phyloP scores from a whole-genome alignment of 1,139 yeast genomes.

The Pichia sp. region DNA sequence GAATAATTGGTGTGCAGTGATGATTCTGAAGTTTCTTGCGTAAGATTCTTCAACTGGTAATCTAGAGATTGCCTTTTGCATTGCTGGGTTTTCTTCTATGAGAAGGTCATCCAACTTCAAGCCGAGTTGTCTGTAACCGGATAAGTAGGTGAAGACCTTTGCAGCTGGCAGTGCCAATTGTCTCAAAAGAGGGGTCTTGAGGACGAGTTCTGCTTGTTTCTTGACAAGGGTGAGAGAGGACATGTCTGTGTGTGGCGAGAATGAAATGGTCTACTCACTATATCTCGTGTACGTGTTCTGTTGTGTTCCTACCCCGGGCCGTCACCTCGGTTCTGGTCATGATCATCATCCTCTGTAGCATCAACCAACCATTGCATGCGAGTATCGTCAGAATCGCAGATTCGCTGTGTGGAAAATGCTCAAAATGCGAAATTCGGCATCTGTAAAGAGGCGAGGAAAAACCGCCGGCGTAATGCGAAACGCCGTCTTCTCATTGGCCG shows the following conservation, averaged over 20 bases:
- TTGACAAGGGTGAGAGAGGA: conserved; percentile 77
- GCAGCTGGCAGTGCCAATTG: conserved; percentile 76
- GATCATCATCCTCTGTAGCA: too few species aligned
- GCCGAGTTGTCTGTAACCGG: conserved; percentile 94
- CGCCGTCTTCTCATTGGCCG: too few species aligned
- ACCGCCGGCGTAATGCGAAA: too few species aligned
- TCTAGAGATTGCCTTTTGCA: conserved; percentile 85
- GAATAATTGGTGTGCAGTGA: conserved; percentile 86
- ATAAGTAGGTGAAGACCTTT: conserved; percentile 57
- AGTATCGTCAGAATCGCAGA: too few species aligned
- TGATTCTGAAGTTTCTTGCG: conserved; percentile 86
- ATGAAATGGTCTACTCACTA: too few species aligned
- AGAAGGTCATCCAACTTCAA: conserved; percentile 81
- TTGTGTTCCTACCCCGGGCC: too few species aligned
- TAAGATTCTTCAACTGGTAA: conserved; percentile 77
- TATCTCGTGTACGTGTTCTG: too few species aligned
- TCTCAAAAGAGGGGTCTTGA: conserved; percentile 72
- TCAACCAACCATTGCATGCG: too few species aligned
- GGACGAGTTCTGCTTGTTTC: conserved; percentile 72
- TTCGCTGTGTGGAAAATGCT: too few species aligned
- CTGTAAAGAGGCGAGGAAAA: too few species aligned
- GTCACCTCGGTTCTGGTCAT: too few species aligned
- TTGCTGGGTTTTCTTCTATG: conserved; percentile 77
- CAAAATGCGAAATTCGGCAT: too few species aligned
- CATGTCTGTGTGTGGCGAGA: conserved; percentile 33